Percentiles rank a stretch among this genome's conserved stretches.
Evolutionary conservation across 257 asterid genomes (phyloP).

Genomic region (Echium plantagineum): DNA sequence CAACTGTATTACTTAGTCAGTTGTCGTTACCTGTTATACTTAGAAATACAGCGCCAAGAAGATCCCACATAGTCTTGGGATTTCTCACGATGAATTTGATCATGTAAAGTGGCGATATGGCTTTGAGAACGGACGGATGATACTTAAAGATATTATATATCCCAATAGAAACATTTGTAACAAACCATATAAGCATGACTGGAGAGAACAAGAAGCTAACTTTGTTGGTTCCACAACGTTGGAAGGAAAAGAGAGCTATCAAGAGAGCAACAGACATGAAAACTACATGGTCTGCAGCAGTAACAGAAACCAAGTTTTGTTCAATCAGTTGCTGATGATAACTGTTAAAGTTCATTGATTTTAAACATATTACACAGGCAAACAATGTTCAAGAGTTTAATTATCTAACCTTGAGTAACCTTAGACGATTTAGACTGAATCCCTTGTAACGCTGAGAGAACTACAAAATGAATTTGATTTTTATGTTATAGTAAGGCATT

Average conservation of each 20-base stretch:
- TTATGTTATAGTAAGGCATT: background rate
- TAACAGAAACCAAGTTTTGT: background rate
- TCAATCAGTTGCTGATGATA: background rate
- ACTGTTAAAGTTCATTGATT: background rate
- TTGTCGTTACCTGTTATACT: constrained; percentile 15
- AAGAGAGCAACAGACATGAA: constrained; percentile 12
- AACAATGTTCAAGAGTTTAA: background rate
- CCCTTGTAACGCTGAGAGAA: constrained; percentile 76
- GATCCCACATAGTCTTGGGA: constrained; percentile 13
- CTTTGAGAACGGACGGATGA: constrained; percentile 17
- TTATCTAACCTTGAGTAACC: constrained; percentile 42
- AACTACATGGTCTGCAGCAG: constrained; percentile 18
- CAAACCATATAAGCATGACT: constrained; percentile 20
- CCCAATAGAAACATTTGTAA: constrained; percentile 12
- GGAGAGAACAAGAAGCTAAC: constrained; percentile 24
- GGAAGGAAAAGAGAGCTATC: constrained; percentile 14
- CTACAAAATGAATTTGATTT: constrained; percentile 14
- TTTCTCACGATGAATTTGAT: constrained; percentile 10
- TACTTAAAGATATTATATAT: constrained; percentile 14
- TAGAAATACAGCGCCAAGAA: constrained; percentile 22
- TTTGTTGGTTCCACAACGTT: constrained; percentile 22
- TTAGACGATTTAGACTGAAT: constrained; percentile 53
- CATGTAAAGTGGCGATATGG: constrained; percentile 18
- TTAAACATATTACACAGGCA: background rate
- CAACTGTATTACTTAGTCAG: background rate